Percentiles rank a stretch among this genome's conserved stretches.
phyloP scores from a whole-genome alignment of 2,329 filamentous ascomycete genomes.

The Phyllosticta ampelicida region DNA sequence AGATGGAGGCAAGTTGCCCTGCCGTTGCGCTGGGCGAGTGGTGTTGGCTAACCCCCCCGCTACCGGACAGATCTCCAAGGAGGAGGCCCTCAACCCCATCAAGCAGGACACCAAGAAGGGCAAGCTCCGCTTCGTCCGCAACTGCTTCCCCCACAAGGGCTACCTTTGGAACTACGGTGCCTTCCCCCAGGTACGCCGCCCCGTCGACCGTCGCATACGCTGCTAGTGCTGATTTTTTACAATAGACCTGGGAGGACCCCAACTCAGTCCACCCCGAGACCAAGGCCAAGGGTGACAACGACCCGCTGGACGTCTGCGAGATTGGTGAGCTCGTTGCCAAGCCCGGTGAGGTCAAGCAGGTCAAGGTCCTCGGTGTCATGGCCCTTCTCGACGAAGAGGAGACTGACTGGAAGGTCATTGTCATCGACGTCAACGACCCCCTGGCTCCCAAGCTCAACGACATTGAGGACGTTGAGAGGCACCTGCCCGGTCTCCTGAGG shows the following conservation, averaged over 20 bases:
- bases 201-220: constrained; percentile 12
- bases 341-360: constrained; percentile 95
- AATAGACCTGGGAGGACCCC: constrained; percentile 97
- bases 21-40: not conserved
- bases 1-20: constrained; percentile 72
- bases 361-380: constrained; percentile 99
- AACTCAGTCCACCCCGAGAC: constrained; percentile 94
- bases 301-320: constrained; percentile 98
- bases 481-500: constrained; percentile 89
- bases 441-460: constrained; percentile 95
- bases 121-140: constrained; percentile 97
- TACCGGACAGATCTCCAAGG: constrained; percentile 78
- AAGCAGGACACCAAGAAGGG: constrained; percentile 99
- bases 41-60: not conserved
- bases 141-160: constrained; percentile 99
- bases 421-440: constrained; percentile 97
- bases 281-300: constrained; percentile 99
- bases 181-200: constrained; percentile 74
- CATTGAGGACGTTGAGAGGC: constrained; percentile 96
- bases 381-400: constrained; percentile 98
- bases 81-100: constrained; percentile 96
- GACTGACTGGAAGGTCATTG: constrained; percentile 99
- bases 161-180: constrained; percentile 99
- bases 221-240: constrained; percentile 14
- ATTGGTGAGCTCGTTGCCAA: constrained; percentile 97